These are phyloP conservation scores for Strobilomyces dryophilus DNA, from an alignment of 768 basidiomycete genomes.

Conservation along the genomic window DNA sequence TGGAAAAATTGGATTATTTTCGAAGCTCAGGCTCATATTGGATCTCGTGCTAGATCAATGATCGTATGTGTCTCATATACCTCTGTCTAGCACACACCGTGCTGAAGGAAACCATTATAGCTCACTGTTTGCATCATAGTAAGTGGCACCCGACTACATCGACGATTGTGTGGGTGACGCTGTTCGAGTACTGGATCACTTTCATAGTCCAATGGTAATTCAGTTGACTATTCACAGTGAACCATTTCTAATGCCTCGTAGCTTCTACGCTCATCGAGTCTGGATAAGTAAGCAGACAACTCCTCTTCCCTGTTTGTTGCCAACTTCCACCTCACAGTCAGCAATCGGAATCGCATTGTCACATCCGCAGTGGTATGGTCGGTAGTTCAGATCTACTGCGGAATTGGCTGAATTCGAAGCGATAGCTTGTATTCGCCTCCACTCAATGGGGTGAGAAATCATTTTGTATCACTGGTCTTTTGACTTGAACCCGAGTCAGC, in stretches of 20 bases:
- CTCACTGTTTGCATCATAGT: background rate
- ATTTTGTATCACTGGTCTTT: background rate
- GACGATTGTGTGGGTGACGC: background rate
- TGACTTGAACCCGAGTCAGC: conserved; percentile 1
- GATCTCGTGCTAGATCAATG: background rate
- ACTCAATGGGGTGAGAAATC: conserved; percentile 15
- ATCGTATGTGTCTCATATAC: background rate
- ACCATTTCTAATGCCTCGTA: background rate
- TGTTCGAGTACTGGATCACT: conserved; percentile 12
- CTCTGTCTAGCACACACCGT: background rate
- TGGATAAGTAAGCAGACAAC: conserved; percentile 22
- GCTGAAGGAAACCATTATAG: conserved; percentile 3
- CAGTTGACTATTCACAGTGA: background rate
- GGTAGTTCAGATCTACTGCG: background rate
- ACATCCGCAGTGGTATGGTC: conserved; percentile 14
- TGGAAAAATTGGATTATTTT: background rate
- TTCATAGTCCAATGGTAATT: conserved; percentile 22
- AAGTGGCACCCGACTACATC: background rate
- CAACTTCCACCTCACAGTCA: conserved; percentile 10
- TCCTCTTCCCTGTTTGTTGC: background rate
- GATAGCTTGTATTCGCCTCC: conserved; percentile 5
- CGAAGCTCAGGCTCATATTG: background rate
- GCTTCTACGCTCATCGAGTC: conserved; percentile 25
- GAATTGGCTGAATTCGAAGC: conserved; percentile 1
- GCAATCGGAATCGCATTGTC: conserved; percentile 12